Conservation (phyloP, 441 rosid genomes). For the Arabidopsis hybrid region DNA sequence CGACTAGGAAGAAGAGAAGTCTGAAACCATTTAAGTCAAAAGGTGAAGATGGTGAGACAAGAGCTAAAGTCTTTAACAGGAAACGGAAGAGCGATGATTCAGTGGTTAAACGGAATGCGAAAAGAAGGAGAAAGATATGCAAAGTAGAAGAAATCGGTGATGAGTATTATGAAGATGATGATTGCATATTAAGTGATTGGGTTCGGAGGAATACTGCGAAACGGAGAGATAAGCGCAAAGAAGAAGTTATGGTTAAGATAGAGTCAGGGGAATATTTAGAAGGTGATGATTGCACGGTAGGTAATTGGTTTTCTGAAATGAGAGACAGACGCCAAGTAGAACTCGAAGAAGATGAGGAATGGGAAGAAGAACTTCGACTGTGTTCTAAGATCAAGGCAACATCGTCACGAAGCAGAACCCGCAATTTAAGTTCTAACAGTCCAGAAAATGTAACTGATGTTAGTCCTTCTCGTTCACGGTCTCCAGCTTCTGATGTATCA, state of each 20-base stretch:
- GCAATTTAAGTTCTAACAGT: constrained; percentile 4
- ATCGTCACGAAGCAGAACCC: not conserved
- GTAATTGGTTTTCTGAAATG: not conserved
- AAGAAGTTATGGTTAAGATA: not conserved
- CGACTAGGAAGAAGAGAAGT: constrained; percentile 38
- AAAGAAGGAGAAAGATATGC: not conserved
- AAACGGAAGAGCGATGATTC: constrained; percentile 7
- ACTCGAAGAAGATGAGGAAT: not conserved
- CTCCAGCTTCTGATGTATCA: constrained; percentile 24
- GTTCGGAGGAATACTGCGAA: not conserved
- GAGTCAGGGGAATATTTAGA: not conserved
- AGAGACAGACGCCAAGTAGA: constrained; percentile 3
- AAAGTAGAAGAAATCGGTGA: not conserved
- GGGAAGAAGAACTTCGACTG: not conserved
- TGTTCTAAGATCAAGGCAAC: not conserved
- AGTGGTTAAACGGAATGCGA: not conserved
- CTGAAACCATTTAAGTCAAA: not conserved
- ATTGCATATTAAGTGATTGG: not conserved
- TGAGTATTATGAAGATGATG: constrained; percentile 13
- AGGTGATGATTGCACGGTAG: not conserved
- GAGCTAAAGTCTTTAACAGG: not conserved
- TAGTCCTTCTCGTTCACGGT: constrained; percentile 5
- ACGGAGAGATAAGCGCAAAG: not conserved
- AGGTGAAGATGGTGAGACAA: not conserved
- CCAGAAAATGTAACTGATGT: constrained; percentile 20